A percentile compares a stretch with the other conserved stretches of the same genome.
phyloP scores from a whole-genome alignment of 2,329 filamentous ascomycete species.

The Aspergillus amoenus region DNA sequence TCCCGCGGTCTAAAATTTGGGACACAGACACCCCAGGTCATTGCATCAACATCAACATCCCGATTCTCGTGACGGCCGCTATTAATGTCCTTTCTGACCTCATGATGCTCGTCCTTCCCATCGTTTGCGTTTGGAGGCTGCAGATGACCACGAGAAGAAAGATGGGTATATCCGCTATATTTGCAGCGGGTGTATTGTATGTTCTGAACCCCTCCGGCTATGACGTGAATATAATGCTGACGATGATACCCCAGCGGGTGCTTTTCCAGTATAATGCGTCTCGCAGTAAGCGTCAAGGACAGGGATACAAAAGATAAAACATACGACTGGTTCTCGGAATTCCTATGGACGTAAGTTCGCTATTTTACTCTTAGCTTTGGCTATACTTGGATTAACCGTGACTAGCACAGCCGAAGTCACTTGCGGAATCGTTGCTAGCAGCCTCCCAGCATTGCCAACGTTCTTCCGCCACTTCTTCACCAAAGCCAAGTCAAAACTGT shows the following conservation, averaged over 20 bases:
- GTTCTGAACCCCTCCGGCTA: not conserved
- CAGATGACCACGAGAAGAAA: constrained; percentile 20
- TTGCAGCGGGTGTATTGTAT: constrained; percentile 25
- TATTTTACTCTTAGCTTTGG: not conserved
- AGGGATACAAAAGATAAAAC: constrained; percentile 19
- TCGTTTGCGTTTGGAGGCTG: constrained; percentile 23
- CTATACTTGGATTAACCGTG: not conserved
- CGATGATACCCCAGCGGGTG: constrained; percentile 16
- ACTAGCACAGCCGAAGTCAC: constrained; percentile 25
- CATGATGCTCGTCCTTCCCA: constrained; percentile 24
- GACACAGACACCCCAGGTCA: constrained; percentile 16
- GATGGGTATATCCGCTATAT: constrained; percentile 22
- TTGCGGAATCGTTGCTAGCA: constrained; percentile 25
- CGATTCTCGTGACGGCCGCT: constrained; percentile 19
- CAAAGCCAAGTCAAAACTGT: constrained; percentile 14
- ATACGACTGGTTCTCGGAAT: constrained; percentile 24
- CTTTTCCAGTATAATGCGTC: constrained; percentile 25
- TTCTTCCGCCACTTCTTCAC: constrained; percentile 23
- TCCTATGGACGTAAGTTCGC: constrained; percentile 27
- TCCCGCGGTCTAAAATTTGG: constrained; percentile 25
- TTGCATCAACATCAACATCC: constrained; percentile 25
- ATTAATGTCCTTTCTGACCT: constrained; percentile 27
- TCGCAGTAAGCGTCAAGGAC: constrained; percentile 21
- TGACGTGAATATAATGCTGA: not conserved
- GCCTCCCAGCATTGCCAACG: constrained; percentile 23